Percentiles rank a stretch among this genome's conserved stretches.
Conservation (phyloP, 2,329 filamentous ascomycete genomes). For the Lasiodiplodia theobromae region DNA sequence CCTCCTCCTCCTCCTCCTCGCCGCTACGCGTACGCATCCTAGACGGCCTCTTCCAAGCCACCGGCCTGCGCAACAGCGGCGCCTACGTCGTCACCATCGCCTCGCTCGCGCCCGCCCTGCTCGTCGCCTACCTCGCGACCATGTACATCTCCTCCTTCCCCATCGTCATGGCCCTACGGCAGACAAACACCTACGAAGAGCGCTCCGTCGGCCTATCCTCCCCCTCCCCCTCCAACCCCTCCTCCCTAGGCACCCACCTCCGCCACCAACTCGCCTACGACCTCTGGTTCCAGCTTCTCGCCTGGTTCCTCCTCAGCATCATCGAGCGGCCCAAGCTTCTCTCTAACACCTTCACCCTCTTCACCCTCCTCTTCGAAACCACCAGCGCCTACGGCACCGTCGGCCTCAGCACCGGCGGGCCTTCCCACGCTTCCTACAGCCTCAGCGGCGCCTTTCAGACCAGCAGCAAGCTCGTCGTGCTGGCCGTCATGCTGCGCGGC, state of each 20-base stretch:
- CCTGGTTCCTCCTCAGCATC: constrained; percentile 65
- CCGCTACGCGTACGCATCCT: constrained; percentile 63
- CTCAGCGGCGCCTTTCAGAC: constrained; percentile 63
- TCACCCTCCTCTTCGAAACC: constrained; percentile 60
- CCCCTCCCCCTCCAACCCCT: constrained; percentile 24
- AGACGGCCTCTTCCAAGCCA: constrained; percentile 70
- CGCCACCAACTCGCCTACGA: constrained; percentile 72
- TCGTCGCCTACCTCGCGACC: constrained; percentile 68
- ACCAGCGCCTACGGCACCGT: constrained; percentile 67
- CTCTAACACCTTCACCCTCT: constrained; percentile 35
- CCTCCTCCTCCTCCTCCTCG: no score
- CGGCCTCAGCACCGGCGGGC: constrained; percentile 63
- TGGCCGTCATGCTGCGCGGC: constrained; percentile 60
- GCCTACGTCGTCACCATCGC: constrained; percentile 71
- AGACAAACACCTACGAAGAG: constrained; percentile 77
- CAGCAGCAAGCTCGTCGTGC: constrained; percentile 65
- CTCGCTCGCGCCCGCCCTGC: constrained; percentile 62
- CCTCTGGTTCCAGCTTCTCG: constrained; percentile 70
- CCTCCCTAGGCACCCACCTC: constrained; percentile 57
- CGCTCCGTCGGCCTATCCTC: constrained; percentile 64
- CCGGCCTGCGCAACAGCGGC: constrained; percentile 68
- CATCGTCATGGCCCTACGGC: constrained; percentile 68
- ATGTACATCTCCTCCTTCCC: constrained; percentile 73
- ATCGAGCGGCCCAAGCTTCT: constrained; percentile 65
- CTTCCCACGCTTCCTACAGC: constrained; percentile 62